Percentiles rank a stretch among this genome's conserved stretches.
Evolutionary conservation across 2,329 filamentous ascomycete genomes (phyloP).

Genomic region (Pezicula rhizophila): DNA sequence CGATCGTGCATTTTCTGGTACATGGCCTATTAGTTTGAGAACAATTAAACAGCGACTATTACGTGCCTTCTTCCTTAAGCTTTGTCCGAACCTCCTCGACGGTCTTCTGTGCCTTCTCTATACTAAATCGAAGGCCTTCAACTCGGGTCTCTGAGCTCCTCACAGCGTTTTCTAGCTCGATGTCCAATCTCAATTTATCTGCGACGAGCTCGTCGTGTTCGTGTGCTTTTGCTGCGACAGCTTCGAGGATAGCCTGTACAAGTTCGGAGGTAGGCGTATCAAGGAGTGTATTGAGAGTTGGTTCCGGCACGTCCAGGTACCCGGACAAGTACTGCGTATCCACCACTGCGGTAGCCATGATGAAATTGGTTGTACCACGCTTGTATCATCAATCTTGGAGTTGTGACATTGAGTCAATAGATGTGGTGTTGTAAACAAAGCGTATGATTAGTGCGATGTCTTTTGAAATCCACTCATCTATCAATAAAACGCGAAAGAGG

Average conservation of each 20-base stretch:
- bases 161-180: constrained; percentile 88
- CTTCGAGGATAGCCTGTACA: constrained; percentile 66
- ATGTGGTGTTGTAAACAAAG: neutral
- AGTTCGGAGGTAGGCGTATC: constrained; percentile 72
- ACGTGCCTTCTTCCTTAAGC: constrained; percentile 73
- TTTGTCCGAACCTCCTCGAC: constrained; percentile 76
- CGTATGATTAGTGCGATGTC: too few species aligned
- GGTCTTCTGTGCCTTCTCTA: constrained; percentile 79
- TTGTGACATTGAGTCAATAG: constrained; percentile 1
- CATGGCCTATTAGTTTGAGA: constrained; percentile 10
- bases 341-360: constrained; percentile 55
- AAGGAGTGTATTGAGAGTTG: constrained; percentile 52
- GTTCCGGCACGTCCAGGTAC: constrained; percentile 63
- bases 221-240: constrained; percentile 71
- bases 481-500: too few species aligned
- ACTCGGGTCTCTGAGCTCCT: constrained; percentile 77
- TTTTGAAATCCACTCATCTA: too few species aligned
- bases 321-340: constrained; percentile 69
- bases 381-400: constrained; percentile 14
- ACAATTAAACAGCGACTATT: neutral
- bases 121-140: constrained; percentile 72
- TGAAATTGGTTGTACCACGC: constrained; percentile 15
- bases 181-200: constrained; percentile 82
- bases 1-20: constrained; percentile 67
- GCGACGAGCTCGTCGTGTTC: constrained; percentile 78